Base-by-base conservation (phyloP, 2,329 filamentous ascomycete genomes). In the Magnaporthiopsis poae region DNA sequence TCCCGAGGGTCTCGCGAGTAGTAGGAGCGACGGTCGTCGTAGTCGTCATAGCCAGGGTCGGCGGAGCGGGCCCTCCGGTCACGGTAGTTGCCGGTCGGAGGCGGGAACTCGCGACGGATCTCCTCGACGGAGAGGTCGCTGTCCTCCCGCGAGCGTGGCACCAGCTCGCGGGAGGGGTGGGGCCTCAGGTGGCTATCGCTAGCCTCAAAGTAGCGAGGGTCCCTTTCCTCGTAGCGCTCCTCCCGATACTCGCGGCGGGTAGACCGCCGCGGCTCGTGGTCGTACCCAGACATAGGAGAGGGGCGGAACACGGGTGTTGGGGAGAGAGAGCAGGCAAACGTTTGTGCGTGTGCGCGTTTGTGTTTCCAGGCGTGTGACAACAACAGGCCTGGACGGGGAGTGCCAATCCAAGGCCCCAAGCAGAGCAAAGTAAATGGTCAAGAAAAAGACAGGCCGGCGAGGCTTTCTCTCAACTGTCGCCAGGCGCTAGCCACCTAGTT, bases 51-150 rank as follows among this genome's bases (percentile, higher is more conserved):
- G 72, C 86, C 81, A 62, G 83, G 81, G 66, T 88, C 88, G 66
- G 84, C 84, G 8, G 89, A 90, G 71, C 87, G 84, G 71, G 88
- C 81, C 67, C 88, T 85, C 70, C 86, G 84, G 68, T 85, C 84
- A 66, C 77, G 73, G 36, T 65, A 56, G 66, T 77, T 69, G n/a
- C 73, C 36, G 56, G 83, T 87, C 7, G 88, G 89, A 8, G 91
- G 90, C 39, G 91, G 91, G 73, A 96, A 96, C 71, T 96, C 90
- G 71, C 92, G 88, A 70, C 87, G 86, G 68, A 96, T 87, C 78
- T 96, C 91, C 78, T 96, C 93, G 74, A 96, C 78, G 2, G 88
- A 88, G 33, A 89, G 79, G 62, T 88, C 88, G 76, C 89, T 92
- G 73, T 92, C 89, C 74, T 93, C 88, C 70, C 89, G 88, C 64